Conservation (phyloP, 2,329 filamentous ascomycete genomes). For the Xylaria sp. region DNA sequence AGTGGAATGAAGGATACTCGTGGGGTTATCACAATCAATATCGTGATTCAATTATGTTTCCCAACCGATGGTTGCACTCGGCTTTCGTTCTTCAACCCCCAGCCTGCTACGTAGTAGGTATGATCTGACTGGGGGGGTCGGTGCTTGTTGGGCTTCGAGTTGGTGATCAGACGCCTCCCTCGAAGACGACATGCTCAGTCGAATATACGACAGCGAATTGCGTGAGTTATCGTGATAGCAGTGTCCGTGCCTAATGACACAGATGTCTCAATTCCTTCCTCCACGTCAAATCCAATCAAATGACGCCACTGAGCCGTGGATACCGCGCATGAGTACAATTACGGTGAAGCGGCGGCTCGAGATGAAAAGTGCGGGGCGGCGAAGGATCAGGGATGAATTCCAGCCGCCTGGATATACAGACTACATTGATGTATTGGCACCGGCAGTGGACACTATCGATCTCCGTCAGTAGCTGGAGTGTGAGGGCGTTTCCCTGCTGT, state of each 20-base stretch:
- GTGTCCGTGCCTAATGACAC: conserved; percentile 14
- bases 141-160: conserved; percentile 16
- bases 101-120: conserved; percentile 16
- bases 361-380: conserved; percentile 29
- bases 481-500: too few relatives aligned
- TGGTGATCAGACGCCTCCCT: conserved; percentile 2
- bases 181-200: conserved; percentile 22
- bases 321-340: conserved; percentile 16
- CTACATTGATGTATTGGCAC: conserved; percentile 9
- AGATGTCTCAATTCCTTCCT: conserved; percentile 12
- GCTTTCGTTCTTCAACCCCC: conserved; percentile 21
- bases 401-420: conserved; percentile 1
- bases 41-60: conserved; percentile 15
- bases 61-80: conserved; percentile 30
- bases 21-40: conserved; percentile 22
- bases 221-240: conserved; percentile 24
- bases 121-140: conserved; percentile 7
- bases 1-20: conserved; percentile 22
- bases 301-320: conserved; percentile 19
- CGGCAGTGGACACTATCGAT: conserved; percentile 7
- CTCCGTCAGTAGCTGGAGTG: too few relatives aligned
- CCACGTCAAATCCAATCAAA: conserved; percentile 27
- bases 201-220: conserved; percentile 26
- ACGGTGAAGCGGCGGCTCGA: conserved; percentile 21
- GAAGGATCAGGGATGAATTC: conserved; percentile 7